Evolutionary conservation across 352 stramenopile species (phyloP), one percentile per base, ranked within the genome.

Genomic region (Globisporangium radiosum): DNA sequence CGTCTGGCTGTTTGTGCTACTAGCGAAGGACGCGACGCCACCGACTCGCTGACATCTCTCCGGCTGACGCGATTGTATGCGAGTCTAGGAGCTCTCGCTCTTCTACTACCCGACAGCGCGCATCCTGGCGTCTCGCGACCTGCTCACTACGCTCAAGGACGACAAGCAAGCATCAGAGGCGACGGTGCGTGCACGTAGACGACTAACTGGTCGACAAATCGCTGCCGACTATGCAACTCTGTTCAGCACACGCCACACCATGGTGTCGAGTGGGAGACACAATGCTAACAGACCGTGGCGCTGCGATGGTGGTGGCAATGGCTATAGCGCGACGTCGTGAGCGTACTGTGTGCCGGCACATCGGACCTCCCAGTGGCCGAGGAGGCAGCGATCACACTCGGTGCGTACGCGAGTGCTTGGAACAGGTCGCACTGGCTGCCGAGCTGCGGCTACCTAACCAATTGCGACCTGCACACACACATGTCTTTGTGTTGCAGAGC

Each of bases 321-420:
- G 25, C 25, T 25, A 0, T 37, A 33, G 52, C 52, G 45, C 17
- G 11, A 19, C 4, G 52, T 57, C 6, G 52, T 57, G 2, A 90
- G 85, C 56, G 90, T 99, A 1, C 78, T 98, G 38, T 98, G 90
- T 42, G 97, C 95, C 1, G 97, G 97, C 2, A 99, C 95, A 9
- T 98, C 97, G 0, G 97, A 99, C 64, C 71, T 99, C 15, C 78
- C 92, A 5, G 87, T 99, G 8, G 95, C 94, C 2, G 97, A 99
- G 76, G 97, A 99, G 88, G 95, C 93, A 11, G 95, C 91, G 42
- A 71, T 98, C 33, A 96, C 93, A 9, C 75, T 98, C 25, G 79
- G 85, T 93, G 59, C 43, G 57, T 25, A 10, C 5, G 3, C 1
- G 5, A 7, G 4, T 1, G 39, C 7, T 33, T 49, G 39, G 39